These are phyloP conservation scores for Asterella californica DNA, from an alignment of 225 moss, liverwort and hornwort genomes.

Conservation along the genomic window DNA sequence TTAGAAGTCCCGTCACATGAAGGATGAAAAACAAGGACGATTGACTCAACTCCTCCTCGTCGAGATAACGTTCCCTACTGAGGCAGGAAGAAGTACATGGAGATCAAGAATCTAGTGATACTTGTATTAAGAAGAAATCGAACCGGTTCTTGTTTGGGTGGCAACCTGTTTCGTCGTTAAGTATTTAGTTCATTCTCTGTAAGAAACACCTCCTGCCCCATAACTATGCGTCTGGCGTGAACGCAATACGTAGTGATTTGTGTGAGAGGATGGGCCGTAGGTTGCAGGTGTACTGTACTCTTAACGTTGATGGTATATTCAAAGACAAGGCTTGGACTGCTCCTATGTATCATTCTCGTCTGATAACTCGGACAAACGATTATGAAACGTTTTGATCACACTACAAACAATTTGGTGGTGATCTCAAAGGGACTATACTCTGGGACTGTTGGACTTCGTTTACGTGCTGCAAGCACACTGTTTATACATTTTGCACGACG, in stretches of 20 bases:
- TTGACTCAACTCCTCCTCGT: background rate
- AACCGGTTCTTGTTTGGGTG: constrained; percentile 4
- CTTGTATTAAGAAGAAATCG: background rate
- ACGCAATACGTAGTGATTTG: constrained; percentile 1
- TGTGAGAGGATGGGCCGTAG: constrained; percentile 3
- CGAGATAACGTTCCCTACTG: background rate
- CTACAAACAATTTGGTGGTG: background rate
- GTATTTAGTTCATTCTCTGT: background rate
- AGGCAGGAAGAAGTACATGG: background rate
- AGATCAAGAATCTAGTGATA: background rate
- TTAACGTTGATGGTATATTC: background rate
- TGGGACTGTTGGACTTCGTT: too few relatives aligned
- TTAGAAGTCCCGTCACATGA: constrained; percentile 1
- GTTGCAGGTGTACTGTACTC: constrained; percentile 7
- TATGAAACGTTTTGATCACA: constrained; percentile 1
- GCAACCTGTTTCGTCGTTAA: background rate
- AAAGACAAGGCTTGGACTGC: background rate
- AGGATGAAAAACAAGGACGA: background rate
- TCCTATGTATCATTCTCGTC: background rate
- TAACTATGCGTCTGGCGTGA: background rate
- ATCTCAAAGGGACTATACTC: background rate
- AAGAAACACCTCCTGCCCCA: background rate
- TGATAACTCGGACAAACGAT: background rate
- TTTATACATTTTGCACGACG: background rate
- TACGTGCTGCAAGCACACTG: background rate